Evolutionary conservation across 2,329 filamentous ascomycete species (phyloP).

Genomic region (Myriosclerotinia duriaeana): DNA sequence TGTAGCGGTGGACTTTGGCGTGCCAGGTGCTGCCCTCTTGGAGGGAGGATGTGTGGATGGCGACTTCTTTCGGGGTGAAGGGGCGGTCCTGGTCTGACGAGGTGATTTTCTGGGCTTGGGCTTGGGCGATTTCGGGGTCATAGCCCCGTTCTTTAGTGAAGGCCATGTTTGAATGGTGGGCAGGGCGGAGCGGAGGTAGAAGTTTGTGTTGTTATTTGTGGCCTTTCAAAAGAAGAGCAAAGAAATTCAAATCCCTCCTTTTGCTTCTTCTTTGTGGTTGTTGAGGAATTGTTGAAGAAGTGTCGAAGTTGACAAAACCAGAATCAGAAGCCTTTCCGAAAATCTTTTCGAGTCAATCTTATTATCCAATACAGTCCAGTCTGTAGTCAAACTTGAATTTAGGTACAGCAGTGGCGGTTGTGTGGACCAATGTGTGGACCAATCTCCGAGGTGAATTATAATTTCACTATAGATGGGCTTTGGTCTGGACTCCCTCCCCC

Average conservation of each 20-base stretch:
- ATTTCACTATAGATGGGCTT: neutral
- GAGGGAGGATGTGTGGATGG: slow-evolving; percentile 59
- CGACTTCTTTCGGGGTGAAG: slow-evolving; percentile 20
- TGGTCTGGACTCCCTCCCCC: neutral
- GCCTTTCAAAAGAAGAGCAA: neutral
- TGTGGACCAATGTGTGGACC: neutral
- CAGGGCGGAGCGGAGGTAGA: no score
- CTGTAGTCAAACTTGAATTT: neutral
- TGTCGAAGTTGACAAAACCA: neutral
- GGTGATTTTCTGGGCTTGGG: slow-evolving; percentile 1
- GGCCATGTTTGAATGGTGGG: neutral
- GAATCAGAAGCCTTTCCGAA: neutral
- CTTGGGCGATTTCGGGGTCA: slow-evolving; percentile 21
- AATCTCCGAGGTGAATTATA: neutral
- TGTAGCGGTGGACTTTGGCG: slow-evolving; percentile 61
- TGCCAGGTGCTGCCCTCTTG: slow-evolving; percentile 55
- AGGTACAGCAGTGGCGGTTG: neutral
- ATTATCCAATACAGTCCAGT: neutral
- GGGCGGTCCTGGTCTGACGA: slow-evolving; percentile 3
- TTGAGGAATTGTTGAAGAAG: neutral
- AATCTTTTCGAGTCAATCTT: neutral
- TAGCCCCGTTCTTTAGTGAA: slow-evolving; percentile 7
- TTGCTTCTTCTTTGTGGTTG: neutral
- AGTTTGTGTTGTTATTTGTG: neutral
- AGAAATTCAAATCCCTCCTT: neutral